Base-by-base conservation (phyloP, 2,329 filamentous ascomycete genomes). In the Fusarium transvaalense region DNA sequence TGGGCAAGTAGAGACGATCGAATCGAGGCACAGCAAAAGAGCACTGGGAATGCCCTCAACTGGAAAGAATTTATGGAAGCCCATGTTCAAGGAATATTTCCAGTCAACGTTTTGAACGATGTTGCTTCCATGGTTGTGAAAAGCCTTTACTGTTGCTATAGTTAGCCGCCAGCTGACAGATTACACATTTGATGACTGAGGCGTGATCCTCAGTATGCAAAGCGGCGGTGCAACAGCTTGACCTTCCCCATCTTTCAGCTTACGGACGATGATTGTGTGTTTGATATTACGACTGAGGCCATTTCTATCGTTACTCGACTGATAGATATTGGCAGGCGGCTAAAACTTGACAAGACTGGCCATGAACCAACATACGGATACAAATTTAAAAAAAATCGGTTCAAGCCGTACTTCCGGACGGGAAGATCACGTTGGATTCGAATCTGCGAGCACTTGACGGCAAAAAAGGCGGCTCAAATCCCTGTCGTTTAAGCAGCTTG, bases 321-420 rank as follows among this genome's bases (percentile, higher is more conserved):
- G 69, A 72, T 46, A 38, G n/a, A 47, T 23, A 23, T 50, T 14
- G 34, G 32, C 23, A 45, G 53, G 71, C 71, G 71, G 66, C 57
- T 73, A 73, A 54, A 42, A 17, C n/a, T 39, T 14, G 17, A 50
- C 15, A 25, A 62, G 60, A 71, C 56, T 69, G 70, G 58, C 23
- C 35, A 47, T 27, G 27, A 48, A 50, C 50, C 43, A 47, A 42
- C 38, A 48, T 14, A 39, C 14, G 13, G 35, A 51, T 21, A 39
- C 31, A 19, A 29, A 38, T 23, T 37, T 10, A 43, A 56, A 56
- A 56, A 45, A 61, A 50, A 17, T 43, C 39, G 41, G 46, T 50
- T 39, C 31, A 29, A 50, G 25, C 53, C 25, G 47, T 46, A 35
- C 46, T 54, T 43, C 34, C 47, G 47, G 23, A 38, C 9, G 21